phyloP scores from a whole-genome alignment of 2,329 filamentous ascomycete species.

The Diaporthe vaccinii region DNA sequence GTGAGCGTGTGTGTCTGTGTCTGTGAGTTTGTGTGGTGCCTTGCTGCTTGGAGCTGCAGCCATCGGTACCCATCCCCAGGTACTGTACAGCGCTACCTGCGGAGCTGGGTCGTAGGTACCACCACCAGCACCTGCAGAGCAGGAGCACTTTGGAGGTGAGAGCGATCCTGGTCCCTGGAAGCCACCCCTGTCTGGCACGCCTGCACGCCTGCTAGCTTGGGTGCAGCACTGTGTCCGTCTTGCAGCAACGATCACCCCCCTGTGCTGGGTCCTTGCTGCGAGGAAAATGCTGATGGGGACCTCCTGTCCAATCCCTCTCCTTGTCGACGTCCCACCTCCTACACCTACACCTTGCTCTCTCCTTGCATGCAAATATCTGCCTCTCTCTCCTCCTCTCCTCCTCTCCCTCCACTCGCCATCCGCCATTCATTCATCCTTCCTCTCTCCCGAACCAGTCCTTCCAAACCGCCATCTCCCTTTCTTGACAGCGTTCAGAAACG shows the following conservation, averaged over 20 bases:
- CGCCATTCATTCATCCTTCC: slow-evolving; percentile 60
- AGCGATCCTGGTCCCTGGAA: slow-evolving; percentile 38
- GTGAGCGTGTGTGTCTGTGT: slow-evolving; percentile 4
- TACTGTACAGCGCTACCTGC: slow-evolving; percentile 30
- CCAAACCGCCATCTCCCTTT: slow-evolving; percentile 53
- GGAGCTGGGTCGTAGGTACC: slow-evolving; percentile 9
- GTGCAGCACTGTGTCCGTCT: slow-evolving; percentile 35
- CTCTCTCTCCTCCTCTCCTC: slow-evolving; percentile 52
- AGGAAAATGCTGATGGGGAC: slow-evolving; percentile 36
- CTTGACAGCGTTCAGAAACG: slow-evolving; percentile 48
- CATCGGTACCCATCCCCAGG: slow-evolving; percentile 27
- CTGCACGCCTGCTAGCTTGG: slow-evolving; percentile 33
- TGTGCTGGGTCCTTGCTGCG: slow-evolving; percentile 33
- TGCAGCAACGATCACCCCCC: slow-evolving; percentile 24
- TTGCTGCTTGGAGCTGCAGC: slow-evolving; percentile 14
- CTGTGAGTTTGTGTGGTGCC: slow-evolving; percentile 11
- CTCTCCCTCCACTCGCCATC: slow-evolving; percentile 55
- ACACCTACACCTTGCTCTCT: slow-evolving; percentile 64
- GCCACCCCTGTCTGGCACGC: slow-evolving; percentile 33
- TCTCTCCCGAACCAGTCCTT: slow-evolving; percentile 64
- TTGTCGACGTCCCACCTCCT: slow-evolving; percentile 41
- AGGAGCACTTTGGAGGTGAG: slow-evolving; percentile 20
- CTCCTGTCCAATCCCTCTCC: slow-evolving; percentile 41
- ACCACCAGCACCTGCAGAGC: background rate
- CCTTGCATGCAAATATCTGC: slow-evolving; percentile 62